Conservation (phyloP, 148 eudicot genomes). For the Chenopodium album region DNA sequence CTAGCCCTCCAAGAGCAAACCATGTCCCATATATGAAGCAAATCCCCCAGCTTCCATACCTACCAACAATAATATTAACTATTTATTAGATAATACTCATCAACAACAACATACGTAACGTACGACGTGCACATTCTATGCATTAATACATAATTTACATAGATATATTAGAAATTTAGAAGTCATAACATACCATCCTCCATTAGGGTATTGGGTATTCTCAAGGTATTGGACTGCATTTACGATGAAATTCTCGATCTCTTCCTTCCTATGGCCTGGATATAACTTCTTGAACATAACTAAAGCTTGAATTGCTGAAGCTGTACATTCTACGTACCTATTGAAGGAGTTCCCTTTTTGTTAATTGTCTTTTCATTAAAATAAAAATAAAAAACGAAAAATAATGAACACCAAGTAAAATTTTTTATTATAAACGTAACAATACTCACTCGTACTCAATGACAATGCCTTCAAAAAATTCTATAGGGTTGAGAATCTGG, state of each 20-base stretch:
- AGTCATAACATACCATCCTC: constrained; percentile 31
- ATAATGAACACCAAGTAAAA: neutral
- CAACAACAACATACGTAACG: neutral
- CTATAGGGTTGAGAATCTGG: constrained; percentile 52
- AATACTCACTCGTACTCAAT: constrained; percentile 44
- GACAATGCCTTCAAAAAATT: constrained; percentile 41
- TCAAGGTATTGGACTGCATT: constrained; percentile 35
- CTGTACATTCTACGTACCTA: constrained; percentile 39
- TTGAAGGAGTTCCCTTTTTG: neutral
- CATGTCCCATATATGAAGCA: constrained; percentile 55
- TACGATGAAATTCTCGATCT: constrained; percentile 34
- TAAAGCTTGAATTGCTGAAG: constrained; percentile 42
- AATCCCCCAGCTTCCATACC: constrained; percentile 53
- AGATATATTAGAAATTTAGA: too few relatives aligned
- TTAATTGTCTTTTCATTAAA: neutral
- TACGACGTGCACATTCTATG: neutral
- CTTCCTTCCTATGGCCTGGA: constrained; percentile 40
- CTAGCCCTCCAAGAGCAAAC: constrained; percentile 47
- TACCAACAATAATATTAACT: neutral
- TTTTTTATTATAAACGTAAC: too few relatives aligned
- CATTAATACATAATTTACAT: too few relatives aligned
- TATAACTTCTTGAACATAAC: constrained; percentile 44
- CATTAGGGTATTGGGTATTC: constrained; percentile 35
- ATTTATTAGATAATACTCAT: neutral
- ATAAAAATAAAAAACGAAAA: neutral